Evolutionary conservation across 139 green algal species (phyloP).

Genomic region (Chlamydomonas asymmetrica): DNA sequence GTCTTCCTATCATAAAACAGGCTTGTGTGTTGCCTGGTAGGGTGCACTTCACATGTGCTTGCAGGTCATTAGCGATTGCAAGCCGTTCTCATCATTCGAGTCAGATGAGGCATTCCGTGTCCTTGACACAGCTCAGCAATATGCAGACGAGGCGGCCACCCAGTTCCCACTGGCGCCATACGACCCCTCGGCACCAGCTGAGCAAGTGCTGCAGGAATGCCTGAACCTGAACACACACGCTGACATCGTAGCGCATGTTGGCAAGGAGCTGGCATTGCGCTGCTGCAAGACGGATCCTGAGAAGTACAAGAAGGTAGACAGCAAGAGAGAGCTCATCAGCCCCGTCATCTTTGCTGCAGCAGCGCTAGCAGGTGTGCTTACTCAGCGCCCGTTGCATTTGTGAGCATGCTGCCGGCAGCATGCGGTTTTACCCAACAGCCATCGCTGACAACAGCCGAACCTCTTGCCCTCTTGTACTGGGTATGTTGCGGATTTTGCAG

Average conservation of each 20-base stretch:
- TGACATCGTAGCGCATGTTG: constrained; percentile 6
- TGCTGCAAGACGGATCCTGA: constrained; percentile 4
- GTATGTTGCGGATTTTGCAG: not conserved
- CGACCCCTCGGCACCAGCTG: too few relatives aligned
- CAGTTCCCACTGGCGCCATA: too few relatives aligned
- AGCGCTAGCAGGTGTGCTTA: constrained; percentile 9
- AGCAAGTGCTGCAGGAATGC: not conserved
- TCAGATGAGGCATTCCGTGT: too few relatives aligned
- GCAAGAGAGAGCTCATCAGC: constrained; percentile 18
- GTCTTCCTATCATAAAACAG: too few relatives aligned
- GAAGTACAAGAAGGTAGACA: not conserved
- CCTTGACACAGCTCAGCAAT: too few relatives aligned
- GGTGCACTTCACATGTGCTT: too few relatives aligned
- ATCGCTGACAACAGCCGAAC: not conserved
- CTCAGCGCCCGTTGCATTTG: not conserved
- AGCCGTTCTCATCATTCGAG: too few relatives aligned
- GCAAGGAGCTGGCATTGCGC: not conserved
- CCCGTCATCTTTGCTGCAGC: constrained; percentile 13
- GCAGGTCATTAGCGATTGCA: too few relatives aligned
- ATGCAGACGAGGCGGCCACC: too few relatives aligned
- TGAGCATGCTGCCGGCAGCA: not conserved
- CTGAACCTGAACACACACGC: not conserved
- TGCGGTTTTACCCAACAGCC: too few relatives aligned
- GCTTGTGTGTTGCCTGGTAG: too few relatives aligned
- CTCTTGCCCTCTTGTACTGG: not conserved